Conservation (phyloP, 2,329 filamentous ascomycete genomes). For the Ceratocystiopsis brevicomis region DNA sequence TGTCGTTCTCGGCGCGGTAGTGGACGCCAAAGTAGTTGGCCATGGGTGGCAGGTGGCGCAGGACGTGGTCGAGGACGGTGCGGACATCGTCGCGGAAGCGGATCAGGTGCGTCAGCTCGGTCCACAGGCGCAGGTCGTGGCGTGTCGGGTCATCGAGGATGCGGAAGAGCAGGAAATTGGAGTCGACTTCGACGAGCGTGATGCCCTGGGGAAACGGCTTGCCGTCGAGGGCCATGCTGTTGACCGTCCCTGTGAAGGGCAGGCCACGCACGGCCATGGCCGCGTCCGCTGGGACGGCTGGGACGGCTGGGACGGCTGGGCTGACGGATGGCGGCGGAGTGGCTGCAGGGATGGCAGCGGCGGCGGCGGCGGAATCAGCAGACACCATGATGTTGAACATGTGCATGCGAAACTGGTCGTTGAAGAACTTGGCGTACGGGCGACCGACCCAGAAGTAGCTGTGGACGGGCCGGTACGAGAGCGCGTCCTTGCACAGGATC, state of each 20-base stretch:
- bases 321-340: no score
- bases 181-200: conserved; percentile 14
- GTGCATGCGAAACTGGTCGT: conserved; percentile 4
- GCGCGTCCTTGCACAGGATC: conserved; percentile 11
- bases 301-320: no score
- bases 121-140: conserved; percentile 17
- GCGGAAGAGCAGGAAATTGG: conserved; percentile 17
- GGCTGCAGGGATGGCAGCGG: not conserved
- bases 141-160: conserved; percentile 19
- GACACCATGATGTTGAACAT: conserved; percentile 1
- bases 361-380: conserved; percentile 1
- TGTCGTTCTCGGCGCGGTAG: conserved; percentile 19
- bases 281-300: no score
- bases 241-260: no score
- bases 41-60: conserved; percentile 9
- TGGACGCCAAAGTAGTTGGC: conserved; percentile 17
- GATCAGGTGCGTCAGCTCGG: conserved; percentile 15
- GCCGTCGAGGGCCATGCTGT: no score
- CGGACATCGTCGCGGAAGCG: conserved; percentile 15
- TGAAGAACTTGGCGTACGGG: conserved; percentile 13
- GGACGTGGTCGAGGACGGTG: conserved; percentile 11
- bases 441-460: conserved; percentile 17
- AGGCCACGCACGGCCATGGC: no score
- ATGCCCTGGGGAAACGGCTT: conserved; percentile 9
- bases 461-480: conserved; percentile 11